These are phyloP conservation scores for Candida michaelii DNA, from an alignment of 805 yeast genomes.

Conservation along the genomic window DNA sequence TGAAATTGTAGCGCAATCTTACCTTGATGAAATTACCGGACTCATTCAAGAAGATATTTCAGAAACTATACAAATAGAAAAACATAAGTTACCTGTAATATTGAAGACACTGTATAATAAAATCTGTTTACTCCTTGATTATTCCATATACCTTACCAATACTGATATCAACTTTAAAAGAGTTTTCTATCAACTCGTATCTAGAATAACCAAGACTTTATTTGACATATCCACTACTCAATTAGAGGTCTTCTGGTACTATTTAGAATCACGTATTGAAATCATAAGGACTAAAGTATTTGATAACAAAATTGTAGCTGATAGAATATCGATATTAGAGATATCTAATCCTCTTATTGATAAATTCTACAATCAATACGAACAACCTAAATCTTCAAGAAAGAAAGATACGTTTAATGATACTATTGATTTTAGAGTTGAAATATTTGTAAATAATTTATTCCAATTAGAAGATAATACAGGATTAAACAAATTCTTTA, in stretches of 20 bases:
- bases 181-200: conserved; percentile 25
- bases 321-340: conserved; percentile 41
- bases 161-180: conserved; percentile 18
- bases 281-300: conserved; percentile 26
- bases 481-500: conserved; percentile 42
- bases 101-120: conserved; percentile 12
- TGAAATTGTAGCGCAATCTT: conserved; percentile 14
- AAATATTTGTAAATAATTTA: conserved; percentile 32
- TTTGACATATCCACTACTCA: conserved; percentile 20
- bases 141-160: conserved; percentile 20
- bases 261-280: conserved; percentile 32
- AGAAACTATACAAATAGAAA: background rate
- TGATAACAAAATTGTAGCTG: conserved; percentile 26
- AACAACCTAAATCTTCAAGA: conserved; percentile 28
- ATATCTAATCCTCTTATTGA: conserved; percentile 40
- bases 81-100: background rate
- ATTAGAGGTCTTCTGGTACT: conserved; percentile 34
- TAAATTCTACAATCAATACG: conserved; percentile 19
- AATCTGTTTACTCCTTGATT: conserved; percentile 27
- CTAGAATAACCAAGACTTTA: conserved; percentile 23
- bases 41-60: background rate
- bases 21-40: conserved; percentile 1
- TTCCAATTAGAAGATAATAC: conserved; percentile 44
- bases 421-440: conserved; percentile 34
- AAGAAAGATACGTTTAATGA: conserved; percentile 42